phyloP scores from a whole-genome alignment of 768 basidiomycete species.

The Hericium erinaceus region DNA sequence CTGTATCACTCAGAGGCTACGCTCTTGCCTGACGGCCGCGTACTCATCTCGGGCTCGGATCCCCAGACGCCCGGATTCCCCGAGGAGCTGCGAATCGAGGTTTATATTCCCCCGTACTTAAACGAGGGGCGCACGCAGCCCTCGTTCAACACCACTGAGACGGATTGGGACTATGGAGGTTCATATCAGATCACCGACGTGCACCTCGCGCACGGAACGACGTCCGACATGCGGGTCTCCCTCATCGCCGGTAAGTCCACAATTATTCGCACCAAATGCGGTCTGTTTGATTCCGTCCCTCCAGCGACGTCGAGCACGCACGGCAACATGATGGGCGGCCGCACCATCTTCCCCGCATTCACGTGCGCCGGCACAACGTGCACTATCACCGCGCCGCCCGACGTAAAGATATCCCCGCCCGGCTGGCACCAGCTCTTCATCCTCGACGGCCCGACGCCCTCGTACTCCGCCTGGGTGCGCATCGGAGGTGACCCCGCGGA shows the following conservation, averaged over 20 bases:
- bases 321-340: conserved; percentile 67
- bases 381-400: conserved; percentile 71
- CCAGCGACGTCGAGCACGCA: conserved; percentile 67
- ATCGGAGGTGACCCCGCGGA: conserved; percentile 68
- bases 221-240: conserved; percentile 44
- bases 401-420: conserved; percentile 57
- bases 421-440: conserved; percentile 74
- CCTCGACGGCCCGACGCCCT: conserved; percentile 72
- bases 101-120: conserved; percentile 85
- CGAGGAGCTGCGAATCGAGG: conserved; percentile 71
- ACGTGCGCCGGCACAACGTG: conserved; percentile 60
- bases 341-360: conserved; percentile 68
- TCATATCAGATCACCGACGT: conserved; percentile 42
- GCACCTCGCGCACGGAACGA: conserved; percentile 30
- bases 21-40: conserved; percentile 65
- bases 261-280: too few species aligned
- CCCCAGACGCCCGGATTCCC: conserved; percentile 48
- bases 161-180: conserved; percentile 56
- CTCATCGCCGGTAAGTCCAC: conserved; percentile 49
- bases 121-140: conserved; percentile 55
- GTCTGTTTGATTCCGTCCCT: background rate
- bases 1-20: conserved; percentile 74
- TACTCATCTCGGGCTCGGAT: conserved; percentile 71
- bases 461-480: conserved; percentile 63
- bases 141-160: conserved; percentile 42